Evolutionary conservation across 805 yeast genomes (phyloP).

Genomic region (Jamesozyma hellenica): DNA sequence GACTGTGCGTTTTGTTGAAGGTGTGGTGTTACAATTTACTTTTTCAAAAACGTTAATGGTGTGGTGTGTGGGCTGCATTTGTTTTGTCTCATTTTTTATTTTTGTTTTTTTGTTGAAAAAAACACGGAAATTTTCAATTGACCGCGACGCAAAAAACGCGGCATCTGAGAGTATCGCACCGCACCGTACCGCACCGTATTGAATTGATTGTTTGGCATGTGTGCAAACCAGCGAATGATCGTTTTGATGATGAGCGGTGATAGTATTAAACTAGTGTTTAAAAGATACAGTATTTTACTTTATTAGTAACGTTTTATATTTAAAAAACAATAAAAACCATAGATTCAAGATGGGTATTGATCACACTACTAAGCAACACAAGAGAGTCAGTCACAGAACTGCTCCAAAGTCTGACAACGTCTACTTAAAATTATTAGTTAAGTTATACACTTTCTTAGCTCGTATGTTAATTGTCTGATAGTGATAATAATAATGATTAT

Average conservation of each 20-base stretch:
- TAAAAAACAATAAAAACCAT: conserved; percentile 2
- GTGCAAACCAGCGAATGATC: too few relatives aligned
- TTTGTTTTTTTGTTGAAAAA: too few relatives aligned
- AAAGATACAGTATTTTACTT: not conserved
- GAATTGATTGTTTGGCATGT: too few relatives aligned
- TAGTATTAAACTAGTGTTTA: too few relatives aligned
- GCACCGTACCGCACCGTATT: too few relatives aligned
- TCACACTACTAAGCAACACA: conserved; percentile 93
- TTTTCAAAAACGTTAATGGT: not conserved
- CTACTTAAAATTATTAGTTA: conserved; percentile 95
- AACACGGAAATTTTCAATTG: too few relatives aligned
- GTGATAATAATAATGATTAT: too few relatives aligned
- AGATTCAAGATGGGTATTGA: conserved; percentile 80
- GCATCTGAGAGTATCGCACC: too few relatives aligned
- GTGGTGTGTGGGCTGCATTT: not conserved
- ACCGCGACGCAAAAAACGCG: too few relatives aligned
- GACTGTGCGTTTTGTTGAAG: not conserved
- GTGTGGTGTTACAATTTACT: not conserved
- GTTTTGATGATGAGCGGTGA: too few relatives aligned
- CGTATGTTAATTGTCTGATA: conserved; percentile 52
- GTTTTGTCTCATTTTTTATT: not conserved
- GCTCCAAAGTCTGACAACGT: conserved; percentile 99
- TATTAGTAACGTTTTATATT: not conserved
- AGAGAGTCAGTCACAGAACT: conserved; percentile 89
- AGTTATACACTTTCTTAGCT: conserved; percentile 97